Evolutionary conservation across 2,329 filamentous ascomycete species (phyloP).

Genomic region (Gnomoniopsis smithogilvyi): DNA sequence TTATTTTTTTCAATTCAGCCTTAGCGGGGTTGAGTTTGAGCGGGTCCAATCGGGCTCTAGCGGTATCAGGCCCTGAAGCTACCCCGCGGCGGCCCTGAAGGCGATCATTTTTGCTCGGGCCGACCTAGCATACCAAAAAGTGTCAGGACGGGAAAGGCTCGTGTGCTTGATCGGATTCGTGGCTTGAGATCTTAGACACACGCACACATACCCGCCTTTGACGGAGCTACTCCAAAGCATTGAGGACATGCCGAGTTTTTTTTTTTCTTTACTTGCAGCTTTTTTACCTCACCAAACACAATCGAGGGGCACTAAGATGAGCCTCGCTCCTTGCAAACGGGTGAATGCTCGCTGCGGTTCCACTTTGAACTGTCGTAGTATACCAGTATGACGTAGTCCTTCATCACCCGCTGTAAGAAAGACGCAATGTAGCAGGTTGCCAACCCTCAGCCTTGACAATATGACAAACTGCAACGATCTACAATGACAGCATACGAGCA

Average conservation of each 20-base stretch:
- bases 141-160: background rate
- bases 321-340: background rate
- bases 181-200: background rate
- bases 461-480: constrained; percentile 5
- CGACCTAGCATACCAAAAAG: background rate
- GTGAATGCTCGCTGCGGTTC: background rate
- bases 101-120: no score
- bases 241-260: background rate
- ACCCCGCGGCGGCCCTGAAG: constrained; percentile 10
- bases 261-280: background rate
- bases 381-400: constrained; percentile 14
- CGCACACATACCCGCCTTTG: background rate
- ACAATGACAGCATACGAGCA: constrained; percentile 13
- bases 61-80: constrained; percentile 15
- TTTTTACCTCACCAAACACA: background rate
- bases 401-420: background rate
- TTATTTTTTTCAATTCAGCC: constrained; percentile 13
- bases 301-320: background rate
- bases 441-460: background rate
- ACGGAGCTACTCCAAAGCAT: background rate
- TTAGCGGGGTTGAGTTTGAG: constrained; percentile 9
- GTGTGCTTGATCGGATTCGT: background rate
- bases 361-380: background rate
- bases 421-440: constrained; percentile 5
- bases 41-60: constrained; percentile 11